Evolutionary conservation across 2,329 filamentous ascomycete genomes (phyloP), one percentile per base, ranked within the genome.

Genomic region (Trichoderma oligosporum): DNA sequence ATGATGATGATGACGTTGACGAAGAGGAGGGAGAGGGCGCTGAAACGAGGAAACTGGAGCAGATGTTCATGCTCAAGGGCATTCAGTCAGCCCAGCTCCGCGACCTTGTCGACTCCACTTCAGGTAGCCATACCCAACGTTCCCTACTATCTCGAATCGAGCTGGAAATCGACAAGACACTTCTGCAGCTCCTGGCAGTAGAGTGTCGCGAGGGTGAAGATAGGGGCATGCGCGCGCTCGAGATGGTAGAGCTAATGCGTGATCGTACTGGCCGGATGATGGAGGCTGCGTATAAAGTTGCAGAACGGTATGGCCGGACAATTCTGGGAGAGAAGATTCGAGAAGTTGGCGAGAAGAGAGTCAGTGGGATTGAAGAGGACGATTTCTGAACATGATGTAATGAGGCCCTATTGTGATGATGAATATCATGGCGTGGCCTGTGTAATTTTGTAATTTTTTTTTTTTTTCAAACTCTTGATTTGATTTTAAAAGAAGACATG

Each of bases 201-300:
- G 94, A 97, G 76, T 99, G 94, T 70, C 85, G 91, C 59, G 90
- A 94, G 63, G 91, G 91, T 42, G 94, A 99, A 71, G 92, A 97
- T 61, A 81, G 88, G 27, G 93, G 92, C 5, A 97, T 97, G 91
- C 91, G 93, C 64, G 93, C 93, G 0, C 77, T 99, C 33, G 95
- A 99, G 74, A 82, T 97, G 66, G 94, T 96, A 27, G 80, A 82
- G 61, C 77, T 99, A 66, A 89, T 99, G 86, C 82, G 82, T 42
- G 92, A 97, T 74, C 80, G 84, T 44, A 88, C 84, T 60, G 93
- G 93, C 16, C 87, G 88, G 70, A 97, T 97, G 89, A 73, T 96
- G 58, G 91, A 97, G 70, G 89, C 93, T 4, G 94, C 94, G 1
- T 84, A 85, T 57, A 96, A 95, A 79, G 84, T 99, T 48, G 94